Evolutionary conservation across 495 filamentous ascomycete species (phyloP), one percentile per base, ranked within the genome.

Genomic region (Podospora comata): DNA sequence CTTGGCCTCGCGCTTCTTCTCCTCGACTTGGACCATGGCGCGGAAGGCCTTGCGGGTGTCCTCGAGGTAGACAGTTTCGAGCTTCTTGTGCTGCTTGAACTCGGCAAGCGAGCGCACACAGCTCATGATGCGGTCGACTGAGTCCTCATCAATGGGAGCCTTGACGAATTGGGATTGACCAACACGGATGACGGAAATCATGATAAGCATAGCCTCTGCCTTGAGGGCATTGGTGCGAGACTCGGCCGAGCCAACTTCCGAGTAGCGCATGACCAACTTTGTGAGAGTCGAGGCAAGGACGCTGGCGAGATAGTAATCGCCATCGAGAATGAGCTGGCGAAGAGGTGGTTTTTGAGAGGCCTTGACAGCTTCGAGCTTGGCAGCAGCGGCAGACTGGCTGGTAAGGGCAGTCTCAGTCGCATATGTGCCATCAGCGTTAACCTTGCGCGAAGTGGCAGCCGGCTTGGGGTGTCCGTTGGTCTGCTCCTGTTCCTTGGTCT

Each of bases 101-200:
- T 99, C 94, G 16, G 94, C 91, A 19, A 99, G 84, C 6, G 93
- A 95, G 60, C 94, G 90, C 9, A 99, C 91, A 71, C 94, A 98
- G 63, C 90, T 91, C 93, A 98, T 97, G 74, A 99, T 94, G 70
- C 96, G 87, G 80, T 99, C 96, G 11, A 98, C 88, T 0, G 94
- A 97, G 74, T 99, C 96, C 77, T 99, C 96, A 73, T 99, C 96
- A 68, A 99, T 97, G 3, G 93, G 92, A 6, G 92, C 91, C 81
- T 97, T 97, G 74, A 96, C 96, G 67, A 99, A 99, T 72, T 95
- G 92, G 7, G 93, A 97, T 79, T 99, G 96, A 15, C 96, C 96
- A 67, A 96, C 96, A 68, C 96, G 92, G 70, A 97, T 91, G 73
- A 99, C 95, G 20, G 94, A 97, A 71, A 98, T 97, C 93, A 99